A percentile compares a stretch with the other conserved stretches of the same genome.
phyloP scores from a whole-genome alignment of 2,329 filamentous ascomycete genomes.

The Emydomyces testavorans region DNA sequence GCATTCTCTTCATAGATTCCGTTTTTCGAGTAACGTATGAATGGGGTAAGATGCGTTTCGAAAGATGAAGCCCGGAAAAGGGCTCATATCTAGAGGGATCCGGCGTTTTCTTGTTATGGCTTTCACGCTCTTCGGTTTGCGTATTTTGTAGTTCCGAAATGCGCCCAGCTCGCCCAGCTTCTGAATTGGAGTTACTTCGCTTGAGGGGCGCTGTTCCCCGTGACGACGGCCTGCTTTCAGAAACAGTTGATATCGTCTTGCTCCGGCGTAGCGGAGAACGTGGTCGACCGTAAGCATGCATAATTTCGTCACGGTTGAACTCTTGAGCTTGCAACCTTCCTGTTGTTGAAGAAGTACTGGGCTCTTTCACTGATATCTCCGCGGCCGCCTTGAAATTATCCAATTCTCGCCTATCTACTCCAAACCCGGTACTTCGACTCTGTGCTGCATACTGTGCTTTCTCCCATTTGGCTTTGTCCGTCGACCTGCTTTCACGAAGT shows the following conservation, averaged over 20 bases:
- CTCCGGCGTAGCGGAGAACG: slow-evolving; percentile 26
- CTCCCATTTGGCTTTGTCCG: slow-evolving; percentile 31
- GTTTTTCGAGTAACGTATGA: slow-evolving; percentile 66
- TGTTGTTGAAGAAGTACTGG: slow-evolving; percentile 29
- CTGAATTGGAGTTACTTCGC: slow-evolving; percentile 1
- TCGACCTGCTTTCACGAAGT: slow-evolving; percentile 54
- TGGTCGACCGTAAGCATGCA: slow-evolving; percentile 26
- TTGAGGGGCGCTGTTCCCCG: background rate
- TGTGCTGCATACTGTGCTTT: slow-evolving; percentile 29
- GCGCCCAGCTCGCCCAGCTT: background rate
- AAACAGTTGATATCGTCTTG: slow-evolving; percentile 25
- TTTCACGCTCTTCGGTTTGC: background rate
- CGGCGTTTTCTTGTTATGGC: slow-evolving; percentile 22
- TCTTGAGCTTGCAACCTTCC: slow-evolving; percentile 38
- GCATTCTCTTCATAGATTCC: slow-evolving; percentile 62
- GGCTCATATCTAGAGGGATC: slow-evolving; percentile 63
- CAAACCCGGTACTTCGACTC: slow-evolving; percentile 35
- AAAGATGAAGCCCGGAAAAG: slow-evolving; percentile 75
- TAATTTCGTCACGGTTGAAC: slow-evolving; percentile 55
- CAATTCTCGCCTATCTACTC: slow-evolving; percentile 34
- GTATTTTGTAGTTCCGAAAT: background rate
- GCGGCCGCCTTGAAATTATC: slow-evolving; percentile 33
- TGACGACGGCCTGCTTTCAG: slow-evolving; percentile 13
- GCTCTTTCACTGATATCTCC: slow-evolving; percentile 21
- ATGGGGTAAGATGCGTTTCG: slow-evolving; percentile 72